These are phyloP conservation scores for Kregervanrija fluxuum DNA, from an alignment of 805 yeast species.

Conservation along the genomic window DNA sequence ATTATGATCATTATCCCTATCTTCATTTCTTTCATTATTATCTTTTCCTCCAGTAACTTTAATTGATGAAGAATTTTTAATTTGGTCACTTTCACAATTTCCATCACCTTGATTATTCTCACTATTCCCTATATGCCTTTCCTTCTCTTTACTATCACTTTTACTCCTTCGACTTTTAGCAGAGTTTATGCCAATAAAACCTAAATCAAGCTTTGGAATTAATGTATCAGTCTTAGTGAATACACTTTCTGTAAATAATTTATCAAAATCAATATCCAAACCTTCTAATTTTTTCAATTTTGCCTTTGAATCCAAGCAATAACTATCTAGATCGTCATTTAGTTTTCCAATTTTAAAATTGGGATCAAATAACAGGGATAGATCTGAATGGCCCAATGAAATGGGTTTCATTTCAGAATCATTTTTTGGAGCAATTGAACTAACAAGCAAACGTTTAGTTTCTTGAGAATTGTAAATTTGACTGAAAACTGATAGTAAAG, in stretches of 20 bases:
- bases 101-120: too few species aligned
- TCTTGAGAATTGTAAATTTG: constrained; percentile 29
- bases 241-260: constrained; percentile 20
- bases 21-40: too few species aligned
- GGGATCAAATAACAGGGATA: constrained; percentile 4
- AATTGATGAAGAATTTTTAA: too few species aligned
- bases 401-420: neutral
- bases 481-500: constrained; percentile 46
- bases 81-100: too few species aligned
- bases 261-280: constrained; percentile 15
- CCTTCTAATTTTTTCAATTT: constrained; percentile 5
- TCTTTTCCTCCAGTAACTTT: too few species aligned
- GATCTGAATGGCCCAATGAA: constrained; percentile 1
- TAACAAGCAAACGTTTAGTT: constrained; percentile 13
- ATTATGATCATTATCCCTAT: too few species aligned
- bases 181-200: neutral
- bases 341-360: constrained; percentile 4
- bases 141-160: neutral
- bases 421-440: constrained; percentile 6
- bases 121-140: neutral
- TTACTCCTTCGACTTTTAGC: neutral
- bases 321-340: neutral
- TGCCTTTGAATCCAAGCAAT: neutral
- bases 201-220: constrained; percentile 14
- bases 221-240: constrained; percentile 15